Evolutionary conservation across 2,329 filamentous ascomycete genomes (phyloP), one percentile per base, ranked within the genome.

Genomic region (Alternaria panax): DNA sequence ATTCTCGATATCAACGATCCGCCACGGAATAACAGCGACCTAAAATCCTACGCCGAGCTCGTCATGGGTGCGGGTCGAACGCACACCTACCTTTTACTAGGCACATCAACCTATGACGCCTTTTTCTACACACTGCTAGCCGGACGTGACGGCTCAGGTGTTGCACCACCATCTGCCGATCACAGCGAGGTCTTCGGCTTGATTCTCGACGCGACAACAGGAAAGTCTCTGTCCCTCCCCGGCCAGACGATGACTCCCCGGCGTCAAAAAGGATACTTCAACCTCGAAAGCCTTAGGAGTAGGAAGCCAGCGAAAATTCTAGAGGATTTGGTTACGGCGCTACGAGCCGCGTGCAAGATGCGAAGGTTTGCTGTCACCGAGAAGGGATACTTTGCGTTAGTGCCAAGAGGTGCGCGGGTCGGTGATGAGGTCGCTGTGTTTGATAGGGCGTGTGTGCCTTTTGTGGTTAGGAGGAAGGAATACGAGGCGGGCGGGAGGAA

Each of bases 141-240:
- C 2, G 68, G 69, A 9, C 62, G 65, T 22, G 64, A 71, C 41
- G 63, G 57, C 14, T 62, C 67, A 8, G 59, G 61, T 25, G 54
- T 46, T 7, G 54, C 54, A 3, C 43, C 54, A 9, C 62, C 65
- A 2, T 62, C 69, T 3, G 30, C 34, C 5, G 65, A 70, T 1
- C 70, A 70, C 25, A 66, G 60, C 46, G 65, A 70, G 36, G 67
- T 68, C 7, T 67, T 73, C 46, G 68, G 68, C 16, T 60, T 71
- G 4, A 60, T 73, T 5, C 54, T 70, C 12, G 69, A 73, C 38
- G 51, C 50, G 6, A 62, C 53, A 0, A 65, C 60, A 6, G 64
- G 65, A 9, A 22, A 52, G 6, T 61, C 58, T 40, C 63, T 60
- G 7, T 63, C 62, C 2, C 48, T 73, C 4, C 65, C 64, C 6